Evolutionary conservation across 768 basidiomycete genomes (phyloP).

Genomic region (Kwoniella botswanensis): DNA sequence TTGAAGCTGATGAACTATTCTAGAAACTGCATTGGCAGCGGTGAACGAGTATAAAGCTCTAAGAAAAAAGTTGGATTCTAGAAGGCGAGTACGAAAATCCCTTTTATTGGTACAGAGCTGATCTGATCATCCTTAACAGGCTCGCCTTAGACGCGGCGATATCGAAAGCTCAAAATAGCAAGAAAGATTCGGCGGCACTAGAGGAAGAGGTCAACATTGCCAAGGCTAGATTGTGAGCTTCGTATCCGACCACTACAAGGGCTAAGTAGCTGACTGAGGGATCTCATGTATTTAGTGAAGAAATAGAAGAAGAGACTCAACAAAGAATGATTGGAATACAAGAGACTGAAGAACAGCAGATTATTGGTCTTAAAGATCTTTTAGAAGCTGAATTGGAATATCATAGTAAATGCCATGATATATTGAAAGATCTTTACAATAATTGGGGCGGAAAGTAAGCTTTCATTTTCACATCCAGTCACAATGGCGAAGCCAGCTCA

Average conservation of each 20-base stretch:
- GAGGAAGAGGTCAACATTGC: slow-evolving; percentile 79
- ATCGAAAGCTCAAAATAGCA: slow-evolving; percentile 71
- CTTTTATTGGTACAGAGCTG: neutral
- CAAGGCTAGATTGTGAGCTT: slow-evolving; percentile 73
- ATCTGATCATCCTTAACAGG: slow-evolving; percentile 59
- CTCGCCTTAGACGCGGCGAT: slow-evolving; percentile 77
- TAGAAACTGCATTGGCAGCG: slow-evolving; percentile 67
- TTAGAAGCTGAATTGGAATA: slow-evolving; percentile 77
- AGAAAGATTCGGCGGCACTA: slow-evolving; percentile 77
- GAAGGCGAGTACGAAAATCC: slow-evolving; percentile 65
- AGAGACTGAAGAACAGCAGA: slow-evolving; percentile 74
- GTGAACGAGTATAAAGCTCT: slow-evolving; percentile 81
- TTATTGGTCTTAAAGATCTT: slow-evolving; percentile 72
- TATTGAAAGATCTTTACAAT: slow-evolving; percentile 70
- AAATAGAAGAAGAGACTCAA: slow-evolving; percentile 82
- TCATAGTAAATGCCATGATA: slow-evolving; percentile 73
- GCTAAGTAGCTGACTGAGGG: neutral
- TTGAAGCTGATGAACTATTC: neutral
- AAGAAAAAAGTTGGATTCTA: slow-evolving; percentile 84
- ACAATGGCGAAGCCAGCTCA: neutral
- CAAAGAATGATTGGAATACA: slow-evolving; percentile 78
- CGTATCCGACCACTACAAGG: neutral
- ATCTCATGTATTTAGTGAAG: slow-evolving; percentile 66
- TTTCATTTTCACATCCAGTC: slow-evolving; percentile 10
- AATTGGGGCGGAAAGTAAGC: slow-evolving; percentile 72